These are phyloP conservation scores for Neophaeococcomyces mojaviensis DNA, from an alignment of 2,329 filamentous ascomycete species.

Conservation along the genomic window DNA sequence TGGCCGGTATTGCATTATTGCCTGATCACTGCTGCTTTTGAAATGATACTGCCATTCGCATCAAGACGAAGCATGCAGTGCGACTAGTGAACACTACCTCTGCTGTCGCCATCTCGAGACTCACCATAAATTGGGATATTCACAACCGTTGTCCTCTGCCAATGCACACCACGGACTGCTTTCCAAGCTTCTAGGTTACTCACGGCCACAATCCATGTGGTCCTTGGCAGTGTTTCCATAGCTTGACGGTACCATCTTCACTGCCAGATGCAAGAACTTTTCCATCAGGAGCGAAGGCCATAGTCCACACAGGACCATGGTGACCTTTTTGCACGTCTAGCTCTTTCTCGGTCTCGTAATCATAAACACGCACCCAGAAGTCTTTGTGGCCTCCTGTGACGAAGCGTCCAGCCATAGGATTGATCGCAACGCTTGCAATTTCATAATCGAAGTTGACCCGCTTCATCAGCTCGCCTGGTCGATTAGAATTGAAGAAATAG, in stretches of 20 bases:
- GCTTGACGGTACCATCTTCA: conserved; percentile 94
- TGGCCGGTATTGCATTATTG: too few species aligned
- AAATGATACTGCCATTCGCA: too few species aligned
- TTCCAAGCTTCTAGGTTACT: not conserved
- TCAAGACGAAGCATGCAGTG: too few species aligned
- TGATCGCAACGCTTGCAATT: conserved; percentile 82
- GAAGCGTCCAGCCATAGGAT: conserved; percentile 70
- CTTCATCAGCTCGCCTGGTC: conserved; percentile 66
- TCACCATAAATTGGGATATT: too few species aligned
- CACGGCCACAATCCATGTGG: conserved; percentile 60
- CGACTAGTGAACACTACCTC: too few species aligned
- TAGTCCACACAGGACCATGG: conserved; percentile 94
- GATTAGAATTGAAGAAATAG: conserved; percentile 78
- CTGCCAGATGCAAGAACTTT: conserved; percentile 94
- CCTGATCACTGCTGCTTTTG: too few species aligned
- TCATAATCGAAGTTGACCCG: conserved; percentile 72
- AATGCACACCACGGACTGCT: too few species aligned
- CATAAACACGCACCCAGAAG: conserved; percentile 93
- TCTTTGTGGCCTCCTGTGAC: conserved; percentile 87
- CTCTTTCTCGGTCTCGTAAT: conserved; percentile 75
- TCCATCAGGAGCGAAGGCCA: conserved; percentile 88
- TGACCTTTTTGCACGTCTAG: conserved; percentile 93
- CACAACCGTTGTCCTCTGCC: too few species aligned
- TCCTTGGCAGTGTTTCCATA: conserved; percentile 64
- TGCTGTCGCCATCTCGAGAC: too few species aligned